Evolutionary conservation across 345 rosid species (phyloP).

Genomic region (Hibiscus syriacus): DNA sequence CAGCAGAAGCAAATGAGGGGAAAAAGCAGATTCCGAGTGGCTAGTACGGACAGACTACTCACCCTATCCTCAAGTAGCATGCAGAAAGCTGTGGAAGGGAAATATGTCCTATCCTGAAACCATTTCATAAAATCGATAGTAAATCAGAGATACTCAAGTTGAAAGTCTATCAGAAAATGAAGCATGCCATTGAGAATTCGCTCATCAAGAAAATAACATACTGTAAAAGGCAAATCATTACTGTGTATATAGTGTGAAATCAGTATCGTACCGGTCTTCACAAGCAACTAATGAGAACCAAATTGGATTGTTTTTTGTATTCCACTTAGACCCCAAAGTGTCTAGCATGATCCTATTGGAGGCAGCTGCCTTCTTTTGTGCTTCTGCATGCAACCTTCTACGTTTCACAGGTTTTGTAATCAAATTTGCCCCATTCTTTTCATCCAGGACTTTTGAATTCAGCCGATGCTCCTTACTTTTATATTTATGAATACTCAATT

Average conservation of each 20-base stretch:
- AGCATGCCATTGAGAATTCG: not conserved
- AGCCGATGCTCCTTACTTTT: conserved; percentile 40
- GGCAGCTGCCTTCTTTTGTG: conserved; percentile 30
- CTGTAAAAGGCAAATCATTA: not conserved
- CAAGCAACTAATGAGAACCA: conserved; percentile 70
- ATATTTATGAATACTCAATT: conserved; percentile 22
- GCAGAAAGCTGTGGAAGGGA: conserved; percentile 64
- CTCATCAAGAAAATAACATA: not conserved
- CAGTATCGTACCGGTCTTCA: conserved; percentile 53
- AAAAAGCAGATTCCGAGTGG: not conserved
- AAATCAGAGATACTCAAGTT: not conserved
- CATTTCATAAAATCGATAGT: conserved; percentile 17
- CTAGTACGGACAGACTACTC: conserved; percentile 24
- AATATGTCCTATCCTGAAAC: conserved; percentile 49
- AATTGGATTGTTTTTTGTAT: conserved; percentile 41
- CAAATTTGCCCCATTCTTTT: conserved; percentile 30
- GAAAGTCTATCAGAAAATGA: not conserved
- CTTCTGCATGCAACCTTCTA: conserved; percentile 38
- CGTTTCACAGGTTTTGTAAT: conserved; percentile 41
- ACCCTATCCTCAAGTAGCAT: conserved; percentile 68
- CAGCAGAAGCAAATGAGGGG: not conserved
- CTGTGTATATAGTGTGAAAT: not conserved
- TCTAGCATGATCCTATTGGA: conserved; percentile 37
- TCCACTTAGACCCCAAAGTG: conserved; percentile 29
- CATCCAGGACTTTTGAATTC: conserved; percentile 27